Evolutionary conservation across 1,284 basidiomycete genomes (phyloP).

Genomic region (Grifola frondosa): DNA sequence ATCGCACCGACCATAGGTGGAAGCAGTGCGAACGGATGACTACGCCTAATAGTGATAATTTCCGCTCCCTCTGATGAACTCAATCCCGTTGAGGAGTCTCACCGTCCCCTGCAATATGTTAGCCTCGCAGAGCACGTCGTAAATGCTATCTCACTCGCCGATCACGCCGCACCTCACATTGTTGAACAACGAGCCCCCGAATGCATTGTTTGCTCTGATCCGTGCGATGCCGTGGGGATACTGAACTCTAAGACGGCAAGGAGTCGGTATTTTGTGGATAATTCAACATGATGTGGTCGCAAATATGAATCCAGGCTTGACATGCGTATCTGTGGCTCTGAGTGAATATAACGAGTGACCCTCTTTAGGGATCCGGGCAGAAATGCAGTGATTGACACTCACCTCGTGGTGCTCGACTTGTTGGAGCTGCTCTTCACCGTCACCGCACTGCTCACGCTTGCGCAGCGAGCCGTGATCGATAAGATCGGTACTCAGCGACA

Average conservation of each 20-base stretch:
- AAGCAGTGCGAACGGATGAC: conserved; percentile 33
- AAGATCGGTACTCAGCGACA: no score
- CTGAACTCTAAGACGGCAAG: conserved; percentile 42
- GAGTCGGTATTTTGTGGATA: conserved; percentile 25
- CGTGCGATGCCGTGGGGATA: conserved; percentile 24
- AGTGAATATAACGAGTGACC: no score
- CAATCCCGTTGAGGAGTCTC: conserved; percentile 32
- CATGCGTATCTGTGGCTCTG: no score
- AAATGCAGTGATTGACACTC: no score
- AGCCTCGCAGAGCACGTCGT: conserved; percentile 31
- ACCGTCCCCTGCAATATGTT: conserved; percentile 40
- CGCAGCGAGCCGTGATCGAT: no score
- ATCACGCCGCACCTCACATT: conserved; percentile 35
- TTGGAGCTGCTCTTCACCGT: no score
- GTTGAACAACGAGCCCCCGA: conserved; percentile 44
- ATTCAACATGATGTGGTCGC: no score
- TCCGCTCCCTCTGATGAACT: conserved; percentile 37
- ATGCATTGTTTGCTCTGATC: conserved; percentile 34
- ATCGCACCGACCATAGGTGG: no score
- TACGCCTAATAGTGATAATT: conserved; percentile 27
- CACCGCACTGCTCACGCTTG: no score
- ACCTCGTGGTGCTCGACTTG: no score
- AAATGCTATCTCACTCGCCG: conserved; percentile 23
- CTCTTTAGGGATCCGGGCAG: no score
- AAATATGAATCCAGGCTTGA: no score